Percentiles rank a stretch among this genome's conserved stretches.
Conservation (phyloP, 2,329 filamentous ascomycete species). For the Colletotrichum liaoningense region DNA sequence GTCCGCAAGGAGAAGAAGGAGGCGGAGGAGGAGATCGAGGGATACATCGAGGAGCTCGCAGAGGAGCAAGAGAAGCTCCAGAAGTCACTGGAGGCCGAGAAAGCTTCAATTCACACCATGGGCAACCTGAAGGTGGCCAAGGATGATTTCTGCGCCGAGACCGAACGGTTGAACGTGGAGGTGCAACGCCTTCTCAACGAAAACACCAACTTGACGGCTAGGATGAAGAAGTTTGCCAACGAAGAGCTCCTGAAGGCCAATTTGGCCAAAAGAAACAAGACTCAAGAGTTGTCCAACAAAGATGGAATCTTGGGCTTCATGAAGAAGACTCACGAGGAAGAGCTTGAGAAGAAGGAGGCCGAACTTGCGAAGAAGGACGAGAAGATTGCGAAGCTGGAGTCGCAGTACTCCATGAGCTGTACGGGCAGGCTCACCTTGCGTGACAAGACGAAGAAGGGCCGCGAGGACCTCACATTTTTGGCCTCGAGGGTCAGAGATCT, state of each 20-base stretch:
- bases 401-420: neutral
- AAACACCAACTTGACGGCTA: neutral
- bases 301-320: neutral
- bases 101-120: neutral
- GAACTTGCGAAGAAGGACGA: neutral
- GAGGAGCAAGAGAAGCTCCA: neutral
- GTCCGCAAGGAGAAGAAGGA: neutral
- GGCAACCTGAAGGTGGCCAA: neutral
- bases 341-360: neutral
- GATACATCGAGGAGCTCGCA: neutral
- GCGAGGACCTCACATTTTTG: neutral
- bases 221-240: neutral
- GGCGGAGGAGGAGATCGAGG: neutral
- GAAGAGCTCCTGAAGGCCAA: neutral
- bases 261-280: neutral
- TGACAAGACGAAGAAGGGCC: neutral
- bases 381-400: neutral
- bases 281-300: neutral
- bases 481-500: neutral
- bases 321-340: neutral
- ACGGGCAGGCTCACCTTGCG: neutral
- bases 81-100: neutral
- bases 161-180: neutral
- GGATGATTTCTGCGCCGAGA: neutral
- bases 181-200: neutral